Conservation (phyloP, 75 land plant species). For the Selaginella moellendorffii region DNA sequence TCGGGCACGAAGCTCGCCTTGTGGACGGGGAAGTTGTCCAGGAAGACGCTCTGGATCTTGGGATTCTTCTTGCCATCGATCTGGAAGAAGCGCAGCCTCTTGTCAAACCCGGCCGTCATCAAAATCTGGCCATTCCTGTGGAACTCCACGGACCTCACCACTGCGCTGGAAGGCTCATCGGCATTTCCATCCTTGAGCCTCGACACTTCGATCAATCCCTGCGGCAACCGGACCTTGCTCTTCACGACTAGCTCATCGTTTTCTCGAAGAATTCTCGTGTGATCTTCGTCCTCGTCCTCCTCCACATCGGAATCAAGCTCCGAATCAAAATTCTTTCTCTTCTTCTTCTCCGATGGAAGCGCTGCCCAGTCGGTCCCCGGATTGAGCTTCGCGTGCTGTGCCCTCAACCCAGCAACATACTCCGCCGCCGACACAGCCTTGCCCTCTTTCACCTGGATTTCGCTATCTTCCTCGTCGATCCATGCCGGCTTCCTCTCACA, state of each 20-base stretch:
- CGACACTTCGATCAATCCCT: slow-evolving; percentile 57
- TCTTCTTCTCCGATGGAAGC: slow-evolving; percentile 16
- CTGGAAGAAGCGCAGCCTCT: slow-evolving; percentile 63
- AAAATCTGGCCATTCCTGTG: slow-evolving; percentile 72
- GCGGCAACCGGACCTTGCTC: slow-evolving; percentile 35
- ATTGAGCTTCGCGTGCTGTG: slow-evolving; percentile 69
- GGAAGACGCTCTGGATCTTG: slow-evolving; percentile 62
- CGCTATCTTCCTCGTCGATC: slow-evolving; percentile 76
- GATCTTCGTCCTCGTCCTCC: slow-evolving; percentile 20
- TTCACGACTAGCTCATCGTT: slow-evolving; percentile 40
- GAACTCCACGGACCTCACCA: slow-evolving; percentile 73
- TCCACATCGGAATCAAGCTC: slow-evolving; percentile 11
- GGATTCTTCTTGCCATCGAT: slow-evolving; percentile 43
- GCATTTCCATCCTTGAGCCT: slow-evolving; percentile 58
- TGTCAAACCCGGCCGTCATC: slow-evolving; percentile 62
- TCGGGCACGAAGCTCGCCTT: slow-evolving; percentile 82
- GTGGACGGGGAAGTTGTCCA: slow-evolving; percentile 66
- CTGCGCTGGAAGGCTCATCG: slow-evolving; percentile 50
- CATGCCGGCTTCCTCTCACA: slow-evolving; percentile 49
- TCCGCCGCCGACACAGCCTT: slow-evolving; percentile 51
- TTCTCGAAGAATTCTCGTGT: slow-evolving; percentile 6
- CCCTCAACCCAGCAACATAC: slow-evolving; percentile 68
- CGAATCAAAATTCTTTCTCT: slow-evolving; percentile 2
- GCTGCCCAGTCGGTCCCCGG: slow-evolving; percentile 75
- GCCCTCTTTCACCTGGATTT: slow-evolving; percentile 32